These are phyloP conservation scores for Bipolaris cookei DNA, from an alignment of 2,329 filamentous ascomycete species.

Conservation along the genomic window DNA sequence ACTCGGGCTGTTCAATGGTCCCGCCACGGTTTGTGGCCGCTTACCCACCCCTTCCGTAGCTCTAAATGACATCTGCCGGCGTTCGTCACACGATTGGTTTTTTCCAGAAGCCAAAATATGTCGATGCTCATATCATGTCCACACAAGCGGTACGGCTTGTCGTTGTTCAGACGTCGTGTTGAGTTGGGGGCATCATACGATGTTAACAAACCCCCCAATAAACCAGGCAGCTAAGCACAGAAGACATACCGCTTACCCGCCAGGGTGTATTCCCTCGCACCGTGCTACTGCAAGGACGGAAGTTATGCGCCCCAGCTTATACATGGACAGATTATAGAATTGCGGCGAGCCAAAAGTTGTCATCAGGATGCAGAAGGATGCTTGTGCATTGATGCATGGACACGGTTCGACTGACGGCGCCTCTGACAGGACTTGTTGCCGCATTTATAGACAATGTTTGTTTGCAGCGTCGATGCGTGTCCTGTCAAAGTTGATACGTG, in stretches of 20 bases:
- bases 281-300: conserved; percentile 34
- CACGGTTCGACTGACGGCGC: conserved; percentile 17
- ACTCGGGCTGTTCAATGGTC: conserved; percentile 17
- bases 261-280: conserved; percentile 20
- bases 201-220: conserved; percentile 2
- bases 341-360: conserved; percentile 24
- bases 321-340: conserved; percentile 22
- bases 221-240: conserved; percentile 28
- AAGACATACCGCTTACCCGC: conserved; percentile 29
- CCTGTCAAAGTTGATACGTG: conserved; percentile 12
- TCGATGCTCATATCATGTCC: neutral
- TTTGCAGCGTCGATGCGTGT: conserved; percentile 6
- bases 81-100: conserved; percentile 14
- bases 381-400: conserved; percentile 18
- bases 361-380: conserved; percentile 30
- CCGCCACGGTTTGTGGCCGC: conserved; percentile 27
- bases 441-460: conserved; percentile 25
- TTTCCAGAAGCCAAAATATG: conserved; percentile 5
- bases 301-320: conserved; percentile 26
- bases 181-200: conserved; percentile 6
- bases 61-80: conserved; percentile 18
- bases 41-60: conserved; percentile 20
- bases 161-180: neutral
- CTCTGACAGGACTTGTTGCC: conserved; percentile 9
- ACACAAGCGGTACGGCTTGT: neutral